Evolutionary conservation across 257 asterid species (phyloP).

Genomic region (Forsythia suspensa): DNA sequence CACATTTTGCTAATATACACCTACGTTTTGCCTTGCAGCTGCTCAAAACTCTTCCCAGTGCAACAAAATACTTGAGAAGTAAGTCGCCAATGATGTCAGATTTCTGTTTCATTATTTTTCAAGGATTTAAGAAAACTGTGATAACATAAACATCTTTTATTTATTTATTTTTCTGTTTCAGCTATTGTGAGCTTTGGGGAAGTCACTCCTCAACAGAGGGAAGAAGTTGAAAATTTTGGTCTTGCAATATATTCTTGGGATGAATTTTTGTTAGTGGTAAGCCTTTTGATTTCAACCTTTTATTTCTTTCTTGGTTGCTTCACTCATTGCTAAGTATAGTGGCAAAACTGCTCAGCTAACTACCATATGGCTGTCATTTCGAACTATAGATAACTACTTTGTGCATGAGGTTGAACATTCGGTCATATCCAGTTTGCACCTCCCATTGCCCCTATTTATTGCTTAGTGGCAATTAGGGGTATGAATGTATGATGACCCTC

Average conservation of each 20-base stretch:
- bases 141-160: background rate
- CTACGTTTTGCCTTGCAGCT: constrained; percentile 57
- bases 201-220: constrained; percentile 70
- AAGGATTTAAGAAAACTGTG: constrained; percentile 20
- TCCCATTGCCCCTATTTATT: constrained; percentile 13
- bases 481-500: background rate
- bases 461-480: constrained; percentile 5
- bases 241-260: constrained; percentile 74
- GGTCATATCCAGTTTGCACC: constrained; percentile 13
- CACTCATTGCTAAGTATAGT: background rate
- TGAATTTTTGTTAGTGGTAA: constrained; percentile 72
- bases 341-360: background rate
- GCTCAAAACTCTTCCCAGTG: constrained; percentile 71
- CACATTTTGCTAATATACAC: constrained; percentile 26
- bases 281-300: constrained; percentile 27
- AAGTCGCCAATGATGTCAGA: constrained; percentile 32
- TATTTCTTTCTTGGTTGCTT: constrained; percentile 19
- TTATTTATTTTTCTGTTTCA: constrained; percentile 31
- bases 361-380: background rate
- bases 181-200: constrained; percentile 88
- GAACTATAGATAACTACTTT: background rate
- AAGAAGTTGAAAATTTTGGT: constrained; percentile 60
- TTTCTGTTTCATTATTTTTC: constrained; percentile 19
- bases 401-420: background rate
- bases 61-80: constrained; percentile 73